Conservation (phyloP, 768 basidiomycete species). For the Russula sp. region DNA sequence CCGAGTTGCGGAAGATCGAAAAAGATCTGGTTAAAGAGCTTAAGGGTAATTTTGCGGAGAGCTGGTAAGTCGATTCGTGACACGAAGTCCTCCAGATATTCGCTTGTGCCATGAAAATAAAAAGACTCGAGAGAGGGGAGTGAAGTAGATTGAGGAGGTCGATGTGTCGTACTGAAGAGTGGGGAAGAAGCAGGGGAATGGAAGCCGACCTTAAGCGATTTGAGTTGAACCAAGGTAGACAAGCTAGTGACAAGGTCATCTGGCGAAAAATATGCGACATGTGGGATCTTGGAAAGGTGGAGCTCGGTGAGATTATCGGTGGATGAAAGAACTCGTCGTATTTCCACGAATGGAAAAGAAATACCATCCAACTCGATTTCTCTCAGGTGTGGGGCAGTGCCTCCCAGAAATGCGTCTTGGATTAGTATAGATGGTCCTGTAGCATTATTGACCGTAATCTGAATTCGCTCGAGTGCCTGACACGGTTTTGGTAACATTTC, state of each 20-base stretch:
- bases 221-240: slow-evolving; percentile 2
- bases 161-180: neutral
- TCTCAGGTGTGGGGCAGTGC: neutral
- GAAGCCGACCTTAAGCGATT: neutral
- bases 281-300: neutral
- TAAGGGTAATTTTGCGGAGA: neutral
- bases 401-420: neutral
- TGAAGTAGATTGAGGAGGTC: neutral
- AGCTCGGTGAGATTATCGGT: neutral
- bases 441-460: slow-evolving; percentile 37
- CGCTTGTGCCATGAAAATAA: slow-evolving; percentile 1
- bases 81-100: slow-evolving; percentile 15
- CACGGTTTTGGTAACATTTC: slow-evolving; percentile 34
- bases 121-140: neutral
- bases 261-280: neutral
- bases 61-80: neutral
- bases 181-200: too few species aligned
- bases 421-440: slow-evolving; percentile 34
- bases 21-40: neutral
- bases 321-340: slow-evolving; percentile 12
- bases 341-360: neutral
- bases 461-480: slow-evolving; percentile 18
- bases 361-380: neutral
- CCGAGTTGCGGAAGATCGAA: slow-evolving; percentile 4
- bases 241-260: neutral